These are phyloP conservation scores for Malus asiatica DNA, from an alignment of 306 rosid genomes.

Conservation along the genomic window DNA sequence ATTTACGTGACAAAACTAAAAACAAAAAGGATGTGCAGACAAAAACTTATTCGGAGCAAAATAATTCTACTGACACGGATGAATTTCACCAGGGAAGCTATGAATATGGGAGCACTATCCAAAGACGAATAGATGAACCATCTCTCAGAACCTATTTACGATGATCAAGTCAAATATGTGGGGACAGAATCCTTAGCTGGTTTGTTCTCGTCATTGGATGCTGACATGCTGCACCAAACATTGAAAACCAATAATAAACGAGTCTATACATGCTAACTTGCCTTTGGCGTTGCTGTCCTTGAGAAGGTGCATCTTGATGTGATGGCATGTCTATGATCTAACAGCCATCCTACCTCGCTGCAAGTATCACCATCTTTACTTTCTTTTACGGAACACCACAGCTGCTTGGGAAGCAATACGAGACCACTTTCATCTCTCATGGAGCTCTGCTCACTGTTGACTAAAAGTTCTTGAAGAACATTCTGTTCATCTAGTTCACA, in stretches of 20 bases:
- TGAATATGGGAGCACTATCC: background rate
- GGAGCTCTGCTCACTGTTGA: conserved; percentile 24
- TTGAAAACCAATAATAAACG: background rate
- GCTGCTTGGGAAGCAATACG: conserved; percentile 75
- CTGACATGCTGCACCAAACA: background rate
- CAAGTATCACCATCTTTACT: conserved; percentile 40
- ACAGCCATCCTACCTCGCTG: conserved; percentile 88
- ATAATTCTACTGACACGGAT: background rate
- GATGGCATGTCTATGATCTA: conserved; percentile 57
- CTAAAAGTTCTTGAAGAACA: conserved; percentile 40
- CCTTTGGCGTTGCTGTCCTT: conserved; percentile 52
- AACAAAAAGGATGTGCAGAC: background rate
- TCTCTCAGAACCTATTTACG: background rate
- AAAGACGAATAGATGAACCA: background rate
- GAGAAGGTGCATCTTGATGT: conserved; percentile 79
- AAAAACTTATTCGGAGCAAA: background rate
- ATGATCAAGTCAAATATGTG: background rate
- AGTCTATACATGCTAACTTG: conserved; percentile 28
- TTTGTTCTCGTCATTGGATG: background rate
- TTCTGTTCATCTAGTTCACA: conserved; percentile 32
- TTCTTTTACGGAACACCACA: conserved; percentile 78
- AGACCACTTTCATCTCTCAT: conserved; percentile 47
- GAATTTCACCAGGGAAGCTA: background rate
- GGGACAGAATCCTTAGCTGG: background rate
- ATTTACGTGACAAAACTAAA: background rate